phyloP scores from a whole-genome alignment of 2,329 filamentous ascomycete genomes.

The Claviceps sp. region DNA sequence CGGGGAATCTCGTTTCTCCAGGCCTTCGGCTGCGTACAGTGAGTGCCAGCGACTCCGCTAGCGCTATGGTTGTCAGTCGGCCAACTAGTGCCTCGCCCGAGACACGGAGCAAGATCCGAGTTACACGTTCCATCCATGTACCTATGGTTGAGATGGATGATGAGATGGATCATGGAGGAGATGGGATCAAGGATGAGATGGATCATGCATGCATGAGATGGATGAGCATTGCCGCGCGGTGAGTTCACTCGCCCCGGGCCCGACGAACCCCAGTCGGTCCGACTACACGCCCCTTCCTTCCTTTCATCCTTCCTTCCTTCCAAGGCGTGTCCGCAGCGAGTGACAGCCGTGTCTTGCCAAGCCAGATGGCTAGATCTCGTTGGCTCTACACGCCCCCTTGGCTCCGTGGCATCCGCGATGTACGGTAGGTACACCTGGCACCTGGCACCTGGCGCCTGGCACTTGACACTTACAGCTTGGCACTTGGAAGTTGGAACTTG shows the following conservation, averaged over 20 bases:
- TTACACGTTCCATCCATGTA: not conserved
- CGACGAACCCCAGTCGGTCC: slow-evolving; percentile 2
- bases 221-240: not conserved
- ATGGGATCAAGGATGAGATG: not conserved
- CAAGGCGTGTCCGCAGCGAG: not conserved
- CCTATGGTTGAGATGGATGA: not conserved
- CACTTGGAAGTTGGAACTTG: not conserved
- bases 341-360: not conserved
- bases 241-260: not conserved
- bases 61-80: not conserved
- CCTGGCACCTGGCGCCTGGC: not conserved
- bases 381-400: not conserved
- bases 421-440: not conserved
- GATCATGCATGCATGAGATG: not conserved
- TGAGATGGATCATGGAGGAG: not conserved
- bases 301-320: not conserved
- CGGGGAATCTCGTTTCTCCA: not conserved
- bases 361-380: not conserved
- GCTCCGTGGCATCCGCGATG: not conserved
- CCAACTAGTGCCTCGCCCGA: not conserved
- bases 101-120: not conserved
- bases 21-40: not conserved
- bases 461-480: not conserved
- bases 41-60: not conserved
- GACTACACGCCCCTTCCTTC: not conserved